Evolutionary conservation across 176 grass and related monocot genomes (phyloP).

Genomic region (Oryza punctata): DNA sequence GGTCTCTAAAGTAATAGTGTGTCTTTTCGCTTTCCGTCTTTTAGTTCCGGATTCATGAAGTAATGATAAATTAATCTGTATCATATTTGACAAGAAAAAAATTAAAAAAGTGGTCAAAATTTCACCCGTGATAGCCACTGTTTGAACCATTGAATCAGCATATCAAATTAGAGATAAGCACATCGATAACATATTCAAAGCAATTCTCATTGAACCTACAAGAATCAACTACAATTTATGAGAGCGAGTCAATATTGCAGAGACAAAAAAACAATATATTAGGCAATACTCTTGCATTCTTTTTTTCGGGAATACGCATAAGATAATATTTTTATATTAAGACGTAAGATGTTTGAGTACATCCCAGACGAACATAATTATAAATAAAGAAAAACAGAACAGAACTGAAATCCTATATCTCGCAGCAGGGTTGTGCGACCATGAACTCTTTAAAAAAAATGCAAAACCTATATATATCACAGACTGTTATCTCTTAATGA

Average conservation of each 20-base stretch:
- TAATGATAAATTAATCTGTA: neutral
- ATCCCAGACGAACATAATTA: too few relatives aligned
- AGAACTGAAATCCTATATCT: too few relatives aligned
- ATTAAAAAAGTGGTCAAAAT: neutral
- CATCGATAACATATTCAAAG: neutral
- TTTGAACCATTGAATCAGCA: neutral
- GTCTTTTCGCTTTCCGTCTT: conserved; percentile 3
- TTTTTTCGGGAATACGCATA: too few relatives aligned
- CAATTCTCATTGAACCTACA: neutral
- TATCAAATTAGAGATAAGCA: neutral
- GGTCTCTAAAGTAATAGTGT: conserved; percentile 32
- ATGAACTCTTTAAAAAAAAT: too few relatives aligned
- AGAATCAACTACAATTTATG: neutral
- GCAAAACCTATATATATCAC: too few relatives aligned
- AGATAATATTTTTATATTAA: too few relatives aligned
- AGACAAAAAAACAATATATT: neutral
- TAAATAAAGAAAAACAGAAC: too few relatives aligned
- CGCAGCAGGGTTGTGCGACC: too few relatives aligned
- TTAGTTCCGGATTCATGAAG: neutral
- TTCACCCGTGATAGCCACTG: neutral
- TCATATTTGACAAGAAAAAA: neutral
- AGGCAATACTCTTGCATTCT: too few relatives aligned
- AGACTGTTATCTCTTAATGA: neutral
- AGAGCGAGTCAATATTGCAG: neutral
- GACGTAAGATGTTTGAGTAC: too few relatives aligned